These are phyloP conservation scores for Melanopsichium pennsylvanicum DNA, from an alignment of 1,284 basidiomycete species.

Conservation along the genomic window DNA sequence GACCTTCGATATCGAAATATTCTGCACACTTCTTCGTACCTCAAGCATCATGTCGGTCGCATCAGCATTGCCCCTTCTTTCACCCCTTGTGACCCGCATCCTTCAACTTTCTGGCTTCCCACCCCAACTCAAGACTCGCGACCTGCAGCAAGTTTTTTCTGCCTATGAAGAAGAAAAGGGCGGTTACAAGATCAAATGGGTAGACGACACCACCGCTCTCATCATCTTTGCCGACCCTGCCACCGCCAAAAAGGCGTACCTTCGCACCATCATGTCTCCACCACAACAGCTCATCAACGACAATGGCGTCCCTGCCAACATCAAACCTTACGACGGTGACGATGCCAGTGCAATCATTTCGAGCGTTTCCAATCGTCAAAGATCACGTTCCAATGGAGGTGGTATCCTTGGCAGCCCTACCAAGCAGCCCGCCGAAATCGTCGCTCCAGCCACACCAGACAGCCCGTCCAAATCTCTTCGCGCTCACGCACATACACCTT, in stretches of 20 bases:
- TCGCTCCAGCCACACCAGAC: conserved; percentile 20
- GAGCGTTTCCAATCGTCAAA: conserved; percentile 74
- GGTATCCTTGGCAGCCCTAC: conserved; percentile 34
- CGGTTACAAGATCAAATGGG: conserved; percentile 99
- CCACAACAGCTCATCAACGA: conserved; percentile 69
- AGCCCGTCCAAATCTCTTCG: conserved; percentile 22
- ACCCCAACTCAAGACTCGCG: conserved; percentile 94
- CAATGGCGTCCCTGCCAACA: conserved; percentile 69
- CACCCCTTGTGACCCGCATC: conserved; percentile 94
- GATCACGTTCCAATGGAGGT: conserved; percentile 57
- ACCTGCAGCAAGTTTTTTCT: conserved; percentile 88
- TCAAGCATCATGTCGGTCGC: conserved; percentile 39
- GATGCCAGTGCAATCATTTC: conserved; percentile 90
- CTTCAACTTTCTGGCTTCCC: conserved; percentile 89
- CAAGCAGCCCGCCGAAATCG: conserved; percentile 34
- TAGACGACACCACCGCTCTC: conserved; percentile 92
- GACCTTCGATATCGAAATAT: neutral
- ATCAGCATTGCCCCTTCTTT: conserved; percentile 66
- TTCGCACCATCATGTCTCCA: conserved; percentile 77
- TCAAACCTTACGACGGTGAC: conserved; percentile 90
- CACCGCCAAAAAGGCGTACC: conserved; percentile 88
- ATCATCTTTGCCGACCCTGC: conserved; percentile 82
- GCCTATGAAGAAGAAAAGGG: conserved; percentile 87
- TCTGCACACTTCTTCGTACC: neutral
- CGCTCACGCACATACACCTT: conserved; percentile 28